A percentile compares a stretch with the other conserved stretches of the same genome.
These are phyloP conservation scores for Penicillium malachiteum DNA, from an alignment of 495 filamentous ascomycete species.

Conservation along the genomic window DNA sequence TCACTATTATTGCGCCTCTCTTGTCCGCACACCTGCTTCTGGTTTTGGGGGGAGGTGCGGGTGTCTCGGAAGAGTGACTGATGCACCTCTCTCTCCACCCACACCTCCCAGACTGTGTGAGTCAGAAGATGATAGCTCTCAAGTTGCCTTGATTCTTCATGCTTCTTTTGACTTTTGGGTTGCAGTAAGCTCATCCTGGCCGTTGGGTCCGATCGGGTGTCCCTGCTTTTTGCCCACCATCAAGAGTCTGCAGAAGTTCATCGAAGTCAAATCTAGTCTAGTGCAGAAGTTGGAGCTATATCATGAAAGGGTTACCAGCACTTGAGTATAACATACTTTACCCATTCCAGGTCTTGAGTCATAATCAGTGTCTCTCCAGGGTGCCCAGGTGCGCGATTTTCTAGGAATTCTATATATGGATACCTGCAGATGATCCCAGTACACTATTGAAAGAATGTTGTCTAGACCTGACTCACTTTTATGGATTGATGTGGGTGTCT, in stretches of 20 bases:
- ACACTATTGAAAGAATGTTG: too few relatives aligned
- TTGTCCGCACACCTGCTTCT: conserved; percentile 1
- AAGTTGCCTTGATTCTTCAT: neutral
- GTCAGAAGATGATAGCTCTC: conserved; percentile 6
- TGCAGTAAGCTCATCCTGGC: conserved; percentile 6
- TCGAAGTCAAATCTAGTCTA: neutral
- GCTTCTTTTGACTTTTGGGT: neutral
- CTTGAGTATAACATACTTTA: too few relatives aligned
- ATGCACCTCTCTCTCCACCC: conserved; percentile 6
- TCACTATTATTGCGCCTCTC: conserved; percentile 3
- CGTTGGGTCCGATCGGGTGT: conserved; percentile 2
- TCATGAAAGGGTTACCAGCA: too few relatives aligned
- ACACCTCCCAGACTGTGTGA: neutral
- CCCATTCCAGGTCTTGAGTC: neutral
- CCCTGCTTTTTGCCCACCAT: neutral
- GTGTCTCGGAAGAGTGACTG: conserved; percentile 18
- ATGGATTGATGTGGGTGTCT: too few relatives aligned
- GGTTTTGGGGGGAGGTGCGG: conserved; percentile 5
- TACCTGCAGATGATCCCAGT: neutral
- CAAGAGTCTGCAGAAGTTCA: conserved; percentile 5
- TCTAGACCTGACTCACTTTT: too few relatives aligned
- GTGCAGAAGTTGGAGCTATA: neutral
- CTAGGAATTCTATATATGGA: neutral
- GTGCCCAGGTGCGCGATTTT: neutral
- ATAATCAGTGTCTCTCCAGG: neutral